These are phyloP conservation scores for Aspergillus bertholletiae DNA, from an alignment of 495 filamentous ascomycete genomes.

Conservation along the genomic window DNA sequence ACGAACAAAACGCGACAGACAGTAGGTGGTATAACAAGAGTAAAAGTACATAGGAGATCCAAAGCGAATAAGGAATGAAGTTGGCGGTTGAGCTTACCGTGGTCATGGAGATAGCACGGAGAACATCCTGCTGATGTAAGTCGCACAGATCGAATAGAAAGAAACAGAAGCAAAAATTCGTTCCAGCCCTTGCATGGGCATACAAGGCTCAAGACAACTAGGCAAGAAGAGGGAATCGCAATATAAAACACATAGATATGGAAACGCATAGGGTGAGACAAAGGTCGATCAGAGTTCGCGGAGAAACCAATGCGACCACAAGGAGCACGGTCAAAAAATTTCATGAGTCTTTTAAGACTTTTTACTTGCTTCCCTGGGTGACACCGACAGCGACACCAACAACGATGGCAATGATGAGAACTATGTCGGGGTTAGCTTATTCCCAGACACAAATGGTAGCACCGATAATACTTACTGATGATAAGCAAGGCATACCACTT, in stretches of 20 bases:
- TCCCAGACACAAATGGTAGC: not conserved
- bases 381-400: conserved; percentile 50
- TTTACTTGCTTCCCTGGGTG: conserved; percentile 34
- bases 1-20: not conserved
- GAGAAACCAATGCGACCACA: not conserved
- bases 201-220: not conserved
- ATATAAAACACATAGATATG: not conserved
- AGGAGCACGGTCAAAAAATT: not conserved
- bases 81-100: conserved; percentile 8
- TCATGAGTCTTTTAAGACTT: not conserved
- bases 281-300: not conserved
- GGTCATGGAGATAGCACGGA: conserved; percentile 2
- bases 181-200: not conserved
- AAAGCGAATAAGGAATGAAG: conserved; percentile 7
- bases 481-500: conserved; percentile 97
- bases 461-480: conserved; percentile 55
- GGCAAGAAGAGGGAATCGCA: conserved; percentile 2
- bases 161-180: not conserved
- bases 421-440: conserved; percentile 18
- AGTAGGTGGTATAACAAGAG: conserved; percentile 24
- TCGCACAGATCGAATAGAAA: not conserved
- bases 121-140: not conserved
- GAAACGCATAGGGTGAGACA: not conserved
- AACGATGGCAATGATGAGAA: conserved; percentile 49
- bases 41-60: conserved; percentile 14